A percentile compares a stretch with the other conserved stretches of the same genome.
Evolutionary conservation across 2,329 filamentous ascomycete species (phyloP).

Genomic region (Gliomastix tumulicola): DNA sequence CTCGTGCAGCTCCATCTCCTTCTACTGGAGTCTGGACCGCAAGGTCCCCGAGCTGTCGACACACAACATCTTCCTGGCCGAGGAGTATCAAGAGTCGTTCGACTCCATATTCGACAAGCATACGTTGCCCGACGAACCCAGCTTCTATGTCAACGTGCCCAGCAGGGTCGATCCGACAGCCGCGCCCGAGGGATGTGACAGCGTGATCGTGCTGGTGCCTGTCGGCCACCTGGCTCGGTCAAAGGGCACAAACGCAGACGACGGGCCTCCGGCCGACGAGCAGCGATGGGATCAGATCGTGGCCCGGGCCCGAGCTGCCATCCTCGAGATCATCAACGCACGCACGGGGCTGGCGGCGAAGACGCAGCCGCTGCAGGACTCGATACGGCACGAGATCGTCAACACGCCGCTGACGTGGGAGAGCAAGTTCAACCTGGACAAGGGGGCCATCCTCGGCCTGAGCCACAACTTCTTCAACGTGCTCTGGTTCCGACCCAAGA

Average conservation of each 20-base stretch:
- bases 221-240: slow-evolving; percentile 60
- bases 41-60: slow-evolving; percentile 56
- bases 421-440: slow-evolving; percentile 64
- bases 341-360: slow-evolving; percentile 52
- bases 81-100: slow-evolving; percentile 66
- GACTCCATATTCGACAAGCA: slow-evolving; percentile 69
- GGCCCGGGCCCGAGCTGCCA: slow-evolving; percentile 46
- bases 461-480: slow-evolving; percentile 71
- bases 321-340: slow-evolving; percentile 52
- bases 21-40: slow-evolving; percentile 64
- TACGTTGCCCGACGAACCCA: slow-evolving; percentile 58
- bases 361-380: slow-evolving; percentile 18
- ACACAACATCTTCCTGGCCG: slow-evolving; percentile 74
- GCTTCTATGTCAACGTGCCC: slow-evolving; percentile 73
- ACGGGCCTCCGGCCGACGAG: slow-evolving; percentile 15
- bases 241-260: slow-evolving; percentile 9
- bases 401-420: slow-evolving; percentile 64
- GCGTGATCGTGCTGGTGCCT: slow-evolving; percentile 64
- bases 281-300: slow-evolving; percentile 59
- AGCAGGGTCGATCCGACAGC: slow-evolving; percentile 61
- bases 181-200: slow-evolving; percentile 58
- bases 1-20: slow-evolving; percentile 68
- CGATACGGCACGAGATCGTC: slow-evolving; percentile 53
- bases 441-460: slow-evolving; percentile 66
- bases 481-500: slow-evolving; percentile 57